Evolutionary conservation across 306 rosid genomes (phyloP), one percentile per base, ranked within the genome.

Genomic region (Lathyrus oleraceus): DNA sequence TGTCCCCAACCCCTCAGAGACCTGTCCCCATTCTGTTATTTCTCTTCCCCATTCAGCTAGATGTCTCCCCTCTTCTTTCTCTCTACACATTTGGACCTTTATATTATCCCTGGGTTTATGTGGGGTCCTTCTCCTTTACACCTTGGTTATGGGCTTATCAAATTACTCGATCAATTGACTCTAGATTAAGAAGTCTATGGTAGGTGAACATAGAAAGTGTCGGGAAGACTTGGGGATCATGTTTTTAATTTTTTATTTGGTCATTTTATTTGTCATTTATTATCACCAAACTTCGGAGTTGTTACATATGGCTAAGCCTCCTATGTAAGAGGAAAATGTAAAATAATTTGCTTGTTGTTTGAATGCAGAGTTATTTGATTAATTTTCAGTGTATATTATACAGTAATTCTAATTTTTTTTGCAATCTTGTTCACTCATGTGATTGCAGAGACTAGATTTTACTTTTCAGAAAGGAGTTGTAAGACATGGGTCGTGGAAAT

Each of bases 401-500:
- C 32, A 10, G 64, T 47, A 62, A 35, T 35, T 63, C 9, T 74
- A 40, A 73, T 52, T 67, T 25, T 25, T 36, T 75, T 42, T 65
- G 60, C 4, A 61, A 74, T 70, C 12, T 5, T 74, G 39, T 64
- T 36, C 12, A 66, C 42, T 59, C 44, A n/a, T 70, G 38, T 82
- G 56, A 67, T 74, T 61, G 67, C 62, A n/a, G 81, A 42, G 65
- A 58, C 63, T 63, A 25, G 53, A 69, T 67, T 77, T 15, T 75
- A 15, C 53, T 61, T 61, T 76, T 62, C 36, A 61, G 65, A 7
- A 70, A 75, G 66, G 58, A 76, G 63, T 58, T 65, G 73, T 79
- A 78, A 78, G 87, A 45, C 71, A 94, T 94, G 98, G 98, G 98
- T 73, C 98, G 98, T 73, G 98, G 98, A 78, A 88, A 82, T 79